phyloP scores from a whole-genome alignment of 2,329 filamentous ascomycete species.

The Colletotrichum godetiae region DNA sequence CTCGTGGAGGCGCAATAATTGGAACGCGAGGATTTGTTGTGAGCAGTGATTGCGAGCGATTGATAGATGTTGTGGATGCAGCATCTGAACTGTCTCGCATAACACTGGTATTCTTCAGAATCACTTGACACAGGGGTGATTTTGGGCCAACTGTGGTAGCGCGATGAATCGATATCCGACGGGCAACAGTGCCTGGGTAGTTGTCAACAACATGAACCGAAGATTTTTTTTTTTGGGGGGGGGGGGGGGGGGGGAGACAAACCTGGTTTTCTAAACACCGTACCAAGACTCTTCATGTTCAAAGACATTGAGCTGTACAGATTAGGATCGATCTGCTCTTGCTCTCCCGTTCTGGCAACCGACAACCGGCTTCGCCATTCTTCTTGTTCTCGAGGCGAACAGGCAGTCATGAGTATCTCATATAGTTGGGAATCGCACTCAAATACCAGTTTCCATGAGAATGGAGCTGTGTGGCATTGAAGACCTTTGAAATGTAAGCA shows the following conservation, averaged over 20 bases:
- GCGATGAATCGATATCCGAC: conserved; percentile 82
- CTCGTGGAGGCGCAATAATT: conserved; percentile 78
- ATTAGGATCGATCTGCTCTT: conserved; percentile 57
- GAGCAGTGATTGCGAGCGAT: conserved; percentile 83
- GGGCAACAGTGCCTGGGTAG: conserved; percentile 67
- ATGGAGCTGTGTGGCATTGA: conserved; percentile 86
- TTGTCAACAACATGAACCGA: background rate
- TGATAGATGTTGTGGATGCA: conserved; percentile 64
- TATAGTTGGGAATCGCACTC: conserved; percentile 80
- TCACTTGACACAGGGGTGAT: conserved; percentile 77
- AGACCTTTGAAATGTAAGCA: conserved; percentile 68
- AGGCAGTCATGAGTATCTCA: conserved; percentile 89
- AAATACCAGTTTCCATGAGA: conserved; percentile 93
- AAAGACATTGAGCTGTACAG: conserved; percentile 74
- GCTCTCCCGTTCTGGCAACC: conserved; percentile 60
- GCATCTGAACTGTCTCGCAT: conserved; percentile 65
- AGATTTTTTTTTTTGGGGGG: background rate
- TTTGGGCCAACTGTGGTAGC: conserved; percentile 79
- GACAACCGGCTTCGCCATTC: conserved; percentile 81
- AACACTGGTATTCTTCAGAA: conserved; percentile 86
- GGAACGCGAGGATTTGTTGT: conserved; percentile 72
- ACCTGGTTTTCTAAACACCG: conserved; percentile 80
- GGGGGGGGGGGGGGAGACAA: conserved; percentile 30
- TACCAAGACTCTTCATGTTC: conserved; percentile 79
- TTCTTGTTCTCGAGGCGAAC: conserved; percentile 81